These are phyloP conservation scores for Carpinus viminea DNA, from an alignment of 306 rosid genomes.

Conservation along the genomic window DNA sequence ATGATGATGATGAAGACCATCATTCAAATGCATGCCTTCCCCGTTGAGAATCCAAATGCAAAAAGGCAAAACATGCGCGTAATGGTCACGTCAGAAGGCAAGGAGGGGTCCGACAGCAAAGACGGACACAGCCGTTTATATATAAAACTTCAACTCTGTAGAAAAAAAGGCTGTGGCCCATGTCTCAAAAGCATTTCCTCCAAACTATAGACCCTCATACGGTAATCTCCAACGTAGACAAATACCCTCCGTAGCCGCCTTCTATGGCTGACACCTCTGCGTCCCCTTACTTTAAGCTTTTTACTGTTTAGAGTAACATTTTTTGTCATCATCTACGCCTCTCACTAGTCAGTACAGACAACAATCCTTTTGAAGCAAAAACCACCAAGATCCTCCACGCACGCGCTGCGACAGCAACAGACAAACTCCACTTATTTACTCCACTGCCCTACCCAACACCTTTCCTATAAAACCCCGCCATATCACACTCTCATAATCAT, in stretches of 20 bases:
- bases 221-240: slow-evolving; percentile 19
- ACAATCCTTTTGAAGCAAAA: slow-evolving; percentile 33
- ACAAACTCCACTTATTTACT: slow-evolving; percentile 38
- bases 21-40: slow-evolving; percentile 11
- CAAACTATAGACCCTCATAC: background rate
- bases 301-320: slow-evolving; percentile 6
- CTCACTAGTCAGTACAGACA: slow-evolving; percentile 38
- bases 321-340: slow-evolving; percentile 10
- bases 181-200: background rate
- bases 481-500: background rate
- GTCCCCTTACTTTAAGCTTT: background rate
- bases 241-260: slow-evolving; percentile 32
- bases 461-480: slow-evolving; percentile 18
- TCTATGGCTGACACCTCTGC: slow-evolving; percentile 16
- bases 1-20: background rate
- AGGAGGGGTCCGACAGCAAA: slow-evolving; percentile 37
- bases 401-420: slow-evolving; percentile 59
- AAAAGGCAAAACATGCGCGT: slow-evolving; percentile 33
- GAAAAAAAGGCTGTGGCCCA: background rate
- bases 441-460: slow-evolving; percentile 6
- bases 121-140: slow-evolving; percentile 46
- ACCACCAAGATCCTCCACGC: slow-evolving; percentile 32
- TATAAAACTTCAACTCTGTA: slow-evolving; percentile 3
- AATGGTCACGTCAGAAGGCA: slow-evolving; percentile 61
- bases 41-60: slow-evolving; percentile 25